Evolutionary conservation across 2,329 filamentous ascomycete species (phyloP).

Genomic region (Chaetomium globosum): DNA sequence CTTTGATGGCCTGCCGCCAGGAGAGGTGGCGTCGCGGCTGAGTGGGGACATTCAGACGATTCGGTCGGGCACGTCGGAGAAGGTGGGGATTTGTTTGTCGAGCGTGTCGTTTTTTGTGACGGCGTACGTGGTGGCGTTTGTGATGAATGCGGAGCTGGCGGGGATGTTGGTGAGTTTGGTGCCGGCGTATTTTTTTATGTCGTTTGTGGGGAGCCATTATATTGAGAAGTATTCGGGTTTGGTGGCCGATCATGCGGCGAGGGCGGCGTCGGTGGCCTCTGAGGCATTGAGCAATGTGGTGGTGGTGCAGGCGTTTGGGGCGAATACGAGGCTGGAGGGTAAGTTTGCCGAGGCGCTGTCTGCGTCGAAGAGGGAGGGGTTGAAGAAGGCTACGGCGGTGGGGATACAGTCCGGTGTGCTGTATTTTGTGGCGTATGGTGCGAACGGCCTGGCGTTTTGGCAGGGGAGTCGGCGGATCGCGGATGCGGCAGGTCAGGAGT

Average conservation of each 20-base stretch:
- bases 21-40: constrained; percentile 66
- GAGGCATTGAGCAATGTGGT: constrained; percentile 63
- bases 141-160: constrained; percentile 63
- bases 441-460: constrained; percentile 68
- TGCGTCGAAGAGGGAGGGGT: constrained; percentile 44
- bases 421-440: constrained; percentile 67
- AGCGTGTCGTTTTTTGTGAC: constrained; percentile 68
- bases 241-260: constrained; percentile 58
- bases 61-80: constrained; percentile 69
- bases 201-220: constrained; percentile 59
- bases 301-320: constrained; percentile 68
- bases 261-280: constrained; percentile 64
- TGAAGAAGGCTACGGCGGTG: constrained; percentile 59
- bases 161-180: constrained; percentile 66
- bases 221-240: constrained; percentile 55
- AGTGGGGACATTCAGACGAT: constrained; percentile 68
- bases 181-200: constrained; percentile 65
- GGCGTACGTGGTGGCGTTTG: constrained; percentile 68
- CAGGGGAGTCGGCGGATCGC: constrained; percentile 55
- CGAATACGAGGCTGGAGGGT: constrained; percentile 59
- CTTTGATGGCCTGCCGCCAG: constrained; percentile 65
- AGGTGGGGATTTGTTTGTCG: constrained; percentile 67
- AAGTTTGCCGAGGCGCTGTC: constrained; percentile 50
- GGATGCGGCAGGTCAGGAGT: constrained; percentile 36
- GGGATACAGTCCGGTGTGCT: constrained; percentile 63